Base-by-base conservation (phyloP, 2,329 filamentous ascomycete species). In the Colletotrichum eleusines region DNA sequence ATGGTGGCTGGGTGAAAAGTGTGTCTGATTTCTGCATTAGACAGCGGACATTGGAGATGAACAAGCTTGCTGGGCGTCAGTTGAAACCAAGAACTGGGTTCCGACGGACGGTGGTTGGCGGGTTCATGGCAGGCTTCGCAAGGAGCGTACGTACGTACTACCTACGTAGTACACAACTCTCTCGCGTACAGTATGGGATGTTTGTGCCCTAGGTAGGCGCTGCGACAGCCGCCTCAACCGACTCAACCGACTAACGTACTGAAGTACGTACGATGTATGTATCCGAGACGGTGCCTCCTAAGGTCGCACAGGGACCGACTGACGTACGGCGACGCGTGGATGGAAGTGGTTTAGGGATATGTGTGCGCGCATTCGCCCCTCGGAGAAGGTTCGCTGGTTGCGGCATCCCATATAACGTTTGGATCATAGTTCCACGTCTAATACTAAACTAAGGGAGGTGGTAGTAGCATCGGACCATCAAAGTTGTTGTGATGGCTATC, bases 1-100 rank as follows among this genome's bases (percentile, higher is more conserved):
- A 50, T 40, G 58, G 58, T 63, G 28, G 53, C 64, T 71, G 58
- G 46, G 58, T 35, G 40, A 16, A 58, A 64, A 46, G 14, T 68
- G 68, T 63, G 38, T 20, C 48, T 54, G 60, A 35, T 18, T 33
- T 57, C n/a, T 50, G 31, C n/a, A 61, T 54, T 31, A 16, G n/a
- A 20, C 28, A 33, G 9, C 20, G 18, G 9, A 12, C 16, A 20
- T n/a, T 23, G 23, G 38, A 59, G 20, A 60, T 53, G 64, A 63
- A 63, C 31, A 40, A 64, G 53, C 64, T 63, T 58, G 38, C 58
- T 20, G 40, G 26, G 31, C n/a, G 44, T 62, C n/a, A 35, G 53
- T 38, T 48, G 51, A 20, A 48, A 46, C 28, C 63, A 68, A 51
- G 38, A 48, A 68, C 20, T 42, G 46, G 53, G 58, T n/a, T 16